Evolutionary conservation across 2,329 filamentous ascomycete genomes (phyloP).

Genomic region (Onygenales sp.): DNA sequence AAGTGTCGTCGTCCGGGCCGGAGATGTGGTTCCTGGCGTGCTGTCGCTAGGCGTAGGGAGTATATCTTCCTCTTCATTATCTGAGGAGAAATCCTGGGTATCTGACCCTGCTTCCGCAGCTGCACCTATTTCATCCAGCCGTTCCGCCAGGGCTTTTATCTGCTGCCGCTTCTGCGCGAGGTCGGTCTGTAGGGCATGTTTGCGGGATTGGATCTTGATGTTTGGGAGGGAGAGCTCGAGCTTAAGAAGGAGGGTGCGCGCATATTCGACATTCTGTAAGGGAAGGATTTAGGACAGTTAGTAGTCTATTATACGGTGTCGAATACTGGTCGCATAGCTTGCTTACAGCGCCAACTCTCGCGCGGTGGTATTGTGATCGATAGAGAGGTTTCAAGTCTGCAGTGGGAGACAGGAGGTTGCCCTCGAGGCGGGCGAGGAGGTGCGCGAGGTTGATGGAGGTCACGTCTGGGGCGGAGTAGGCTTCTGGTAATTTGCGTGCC

Average conservation of each 20-base stretch:
- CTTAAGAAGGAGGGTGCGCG: constrained; percentile 30
- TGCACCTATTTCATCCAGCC: constrained; percentile 23
- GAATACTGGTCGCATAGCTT: too few relatives aligned
- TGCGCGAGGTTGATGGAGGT: constrained; percentile 32
- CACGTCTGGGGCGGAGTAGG: constrained; percentile 16
- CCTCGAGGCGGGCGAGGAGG: constrained; percentile 33
- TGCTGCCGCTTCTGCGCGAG: constrained; percentile 28
- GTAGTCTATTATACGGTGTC: background rate
- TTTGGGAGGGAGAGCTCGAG: constrained; percentile 31
- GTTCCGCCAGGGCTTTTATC: constrained; percentile 22
- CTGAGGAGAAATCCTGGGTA: constrained; percentile 11
- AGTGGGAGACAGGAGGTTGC: constrained; percentile 32
- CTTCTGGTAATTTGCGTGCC: constrained; percentile 8
- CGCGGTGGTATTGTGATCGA: constrained; percentile 33
- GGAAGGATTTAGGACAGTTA: background rate
- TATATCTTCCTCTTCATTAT: constrained; percentile 16
- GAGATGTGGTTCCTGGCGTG: constrained; percentile 4
- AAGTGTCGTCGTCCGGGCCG: background rate
- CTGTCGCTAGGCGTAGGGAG: constrained; percentile 19
- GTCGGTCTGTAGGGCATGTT: constrained; percentile 31
- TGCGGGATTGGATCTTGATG: constrained; percentile 29
- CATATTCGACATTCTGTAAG: constrained; percentile 36
- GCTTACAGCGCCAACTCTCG: constrained; percentile 31
- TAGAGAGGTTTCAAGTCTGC: constrained; percentile 28
- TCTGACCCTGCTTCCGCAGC: constrained; percentile 14